Base-by-base conservation (phyloP, 2,329 filamentous ascomycete genomes). In the Aspergillus awamori region DNA sequence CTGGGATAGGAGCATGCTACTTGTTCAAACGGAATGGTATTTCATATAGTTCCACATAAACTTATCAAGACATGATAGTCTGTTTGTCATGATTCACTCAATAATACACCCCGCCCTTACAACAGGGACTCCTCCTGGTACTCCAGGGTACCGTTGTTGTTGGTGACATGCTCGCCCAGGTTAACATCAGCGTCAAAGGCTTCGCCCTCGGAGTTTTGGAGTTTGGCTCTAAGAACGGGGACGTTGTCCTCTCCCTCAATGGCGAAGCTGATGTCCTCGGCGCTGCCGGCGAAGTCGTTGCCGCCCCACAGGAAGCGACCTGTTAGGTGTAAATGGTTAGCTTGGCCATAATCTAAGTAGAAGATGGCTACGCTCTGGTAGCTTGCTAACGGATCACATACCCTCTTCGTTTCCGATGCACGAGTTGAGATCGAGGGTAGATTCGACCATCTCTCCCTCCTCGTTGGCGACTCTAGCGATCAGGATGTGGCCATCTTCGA, bases 241-340 rank as follows among this genome's bases (percentile, higher is more conserved):
- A 66, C 64, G 2, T 62, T 30, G 33, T 17, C 60, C 20, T 24
- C 65, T 3, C 65, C 65, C 54, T 67, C 65, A 24, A 66, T 61
- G 5, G 20, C 5, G 47, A 67, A 67, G 26, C 26, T 4, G 24
- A 67, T 58, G 2, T 58, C 13, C n/a, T 55, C 36, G 30, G 65
- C 64, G 11, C 20, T 57, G 3, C 56, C 43, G 22, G 60, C 58
- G 52, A 67, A 67, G 57, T 55, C 38, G 10, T 15, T 13, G 1
- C 65, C 65, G 1, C 58, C 65, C 65, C 65, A 67, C 17, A 58
- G 30, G 20, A 67, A 65, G 22, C 5, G 41, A 11, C 65, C 65
- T 67, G 33, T 43, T n/a, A 22, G 0, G 36, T n/a, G 24, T 11
- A 36, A 0, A 6, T 36, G 5, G 5, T 51, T 48, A 57, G 28